Conservation (phyloP, 148 eudicot genomes). For the Diospyros lotus region DNA sequence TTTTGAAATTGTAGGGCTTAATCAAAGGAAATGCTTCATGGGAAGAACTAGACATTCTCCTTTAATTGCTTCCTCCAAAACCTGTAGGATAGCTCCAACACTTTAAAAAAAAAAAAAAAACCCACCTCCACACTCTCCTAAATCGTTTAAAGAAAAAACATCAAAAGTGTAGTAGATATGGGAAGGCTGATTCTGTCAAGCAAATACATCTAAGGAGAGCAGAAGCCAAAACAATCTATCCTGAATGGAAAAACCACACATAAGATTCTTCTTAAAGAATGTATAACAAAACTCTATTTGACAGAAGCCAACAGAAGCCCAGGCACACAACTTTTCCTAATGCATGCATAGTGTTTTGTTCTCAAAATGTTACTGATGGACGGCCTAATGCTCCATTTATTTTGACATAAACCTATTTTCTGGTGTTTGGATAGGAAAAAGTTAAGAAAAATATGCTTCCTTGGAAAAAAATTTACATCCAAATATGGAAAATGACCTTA, state of each 20-base stretch:
- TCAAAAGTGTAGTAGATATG: background rate
- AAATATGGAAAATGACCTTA: too few species aligned
- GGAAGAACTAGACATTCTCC: background rate
- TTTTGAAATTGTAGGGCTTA: background rate
- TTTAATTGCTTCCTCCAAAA: background rate
- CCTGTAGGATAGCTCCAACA: background rate
- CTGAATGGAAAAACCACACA: too few species aligned
- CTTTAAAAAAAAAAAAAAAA: background rate
- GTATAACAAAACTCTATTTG: background rate
- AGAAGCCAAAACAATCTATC: background rate
- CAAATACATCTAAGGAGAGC: background rate
- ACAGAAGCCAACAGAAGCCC: slow-evolving; percentile 7
- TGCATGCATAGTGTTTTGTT: too few species aligned
- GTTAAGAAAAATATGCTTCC: too few species aligned
- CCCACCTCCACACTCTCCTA: too few species aligned
- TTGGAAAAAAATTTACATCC: too few species aligned
- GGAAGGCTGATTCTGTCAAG: background rate
- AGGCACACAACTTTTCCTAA: slow-evolving; percentile 6
- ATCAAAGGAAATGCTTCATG: background rate
- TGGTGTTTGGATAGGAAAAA: too few species aligned
- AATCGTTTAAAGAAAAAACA: background rate
- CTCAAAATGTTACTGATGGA: too few species aligned
- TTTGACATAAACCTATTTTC: too few species aligned
- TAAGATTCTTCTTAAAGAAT: background rate
- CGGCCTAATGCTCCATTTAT: too few species aligned